Conservation (phyloP, 441 rosid genomes). For the Adansonia rubrostipa region DNA sequence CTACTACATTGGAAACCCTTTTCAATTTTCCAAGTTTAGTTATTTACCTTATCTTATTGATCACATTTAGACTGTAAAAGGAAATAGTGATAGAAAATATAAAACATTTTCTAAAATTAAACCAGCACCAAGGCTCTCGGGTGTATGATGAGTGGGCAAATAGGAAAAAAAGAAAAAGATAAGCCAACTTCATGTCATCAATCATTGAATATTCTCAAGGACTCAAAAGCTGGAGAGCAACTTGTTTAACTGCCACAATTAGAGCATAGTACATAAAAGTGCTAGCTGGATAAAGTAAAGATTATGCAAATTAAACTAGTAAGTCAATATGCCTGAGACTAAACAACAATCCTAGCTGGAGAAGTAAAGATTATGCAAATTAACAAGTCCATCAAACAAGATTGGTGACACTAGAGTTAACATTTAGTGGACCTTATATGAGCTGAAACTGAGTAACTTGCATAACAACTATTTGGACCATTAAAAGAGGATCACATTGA, state of each 20-base stretch:
- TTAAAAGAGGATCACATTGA: not conserved
- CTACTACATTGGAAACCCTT: constrained; percentile 1
- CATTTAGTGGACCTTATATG: not conserved
- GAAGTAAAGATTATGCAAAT: not conserved
- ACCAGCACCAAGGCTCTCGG: not conserved
- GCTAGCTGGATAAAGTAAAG: not conserved
- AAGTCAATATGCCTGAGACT: not conserved
- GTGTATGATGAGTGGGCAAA: too few species aligned
- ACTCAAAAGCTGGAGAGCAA: not conserved
- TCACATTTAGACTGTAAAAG: not conserved
- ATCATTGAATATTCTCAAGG: not conserved
- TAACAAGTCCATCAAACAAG: not conserved
- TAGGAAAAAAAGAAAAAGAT: not conserved
- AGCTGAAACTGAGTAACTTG: not conserved
- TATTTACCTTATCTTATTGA: not conserved
- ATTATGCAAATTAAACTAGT: not conserved
- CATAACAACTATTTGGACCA: not conserved
- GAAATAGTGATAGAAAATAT: not conserved
- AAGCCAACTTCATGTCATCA: not conserved
- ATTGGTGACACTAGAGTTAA: not conserved
- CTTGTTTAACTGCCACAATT: not conserved
- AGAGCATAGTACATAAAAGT: not conserved
- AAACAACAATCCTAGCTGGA: not conserved
- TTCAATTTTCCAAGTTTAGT: not conserved
- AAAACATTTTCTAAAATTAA: not conserved